Conservation (phyloP, 345 rosid genomes). For the Dimocarpus longan region DNA sequence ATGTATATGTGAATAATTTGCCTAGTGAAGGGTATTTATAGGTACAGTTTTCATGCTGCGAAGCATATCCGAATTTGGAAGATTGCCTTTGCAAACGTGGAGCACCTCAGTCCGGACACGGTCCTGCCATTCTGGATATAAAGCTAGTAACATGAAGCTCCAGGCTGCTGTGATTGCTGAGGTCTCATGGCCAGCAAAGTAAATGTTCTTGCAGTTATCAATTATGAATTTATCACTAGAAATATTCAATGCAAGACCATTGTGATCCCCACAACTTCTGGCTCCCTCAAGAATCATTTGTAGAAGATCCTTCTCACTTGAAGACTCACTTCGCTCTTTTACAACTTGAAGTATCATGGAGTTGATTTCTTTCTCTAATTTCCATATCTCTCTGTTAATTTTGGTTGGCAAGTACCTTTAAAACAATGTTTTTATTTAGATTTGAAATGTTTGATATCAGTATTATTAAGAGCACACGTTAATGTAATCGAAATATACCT, state of each 20-base stretch:
- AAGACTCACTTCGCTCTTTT: slow-evolving; percentile 17
- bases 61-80: slow-evolving; percentile 27
- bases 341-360: slow-evolving; percentile 33
- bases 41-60: slow-evolving; percentile 36
- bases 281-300: slow-evolving; percentile 47
- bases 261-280: slow-evolving; percentile 11
- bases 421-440: neutral
- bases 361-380: slow-evolving; percentile 39
- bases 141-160: slow-evolving; percentile 43
- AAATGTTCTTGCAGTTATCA: slow-evolving; percentile 61
- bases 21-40: neutral
- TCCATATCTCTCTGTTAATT: slow-evolving; percentile 43
- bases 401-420: slow-evolving; percentile 37
- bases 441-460: no score
- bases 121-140: slow-evolving; percentile 54
- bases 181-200: slow-evolving; percentile 60
- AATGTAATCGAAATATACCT: slow-evolving; percentile 22
- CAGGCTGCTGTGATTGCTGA: slow-evolving; percentile 43
- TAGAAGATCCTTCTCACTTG: slow-evolving; percentile 42
- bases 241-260: slow-evolving; percentile 17
- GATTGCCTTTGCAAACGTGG: slow-evolving; percentile 12
- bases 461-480: no score
- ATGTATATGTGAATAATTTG: neutral
- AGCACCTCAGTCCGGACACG: slow-evolving; percentile 43
- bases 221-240: slow-evolving; percentile 39